Base-by-base conservation (phyloP, 1,139 yeast genomes). In the Hyphopichia fennica region DNA sequence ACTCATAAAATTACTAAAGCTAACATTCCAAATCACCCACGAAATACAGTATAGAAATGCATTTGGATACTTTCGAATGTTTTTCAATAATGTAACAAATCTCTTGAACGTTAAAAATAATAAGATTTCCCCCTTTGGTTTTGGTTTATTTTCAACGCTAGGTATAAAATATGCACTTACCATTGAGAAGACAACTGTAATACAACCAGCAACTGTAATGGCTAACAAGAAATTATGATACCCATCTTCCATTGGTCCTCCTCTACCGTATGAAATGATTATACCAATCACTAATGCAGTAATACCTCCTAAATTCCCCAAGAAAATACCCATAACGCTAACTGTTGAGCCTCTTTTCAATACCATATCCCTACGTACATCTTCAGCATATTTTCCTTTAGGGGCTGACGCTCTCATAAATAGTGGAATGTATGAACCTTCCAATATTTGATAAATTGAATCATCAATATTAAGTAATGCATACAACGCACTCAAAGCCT, bases 1-100 rank as follows among this genome's bases (percentile, higher is more conserved):
- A 41, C 64, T 58, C 49, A 71, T 48, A 46, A 69, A 72, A 44
- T 69, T 72, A 16, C 62, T 50, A 41, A 60, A 68, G 8, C 64
- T 60, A 10, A 71, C 66, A 42, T 72, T 69, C 77, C 78, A 72
- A 33, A 72, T 57, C 1, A 72, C 76, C 77, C 77, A 72, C 0
- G 71, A 62, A 18, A 69, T 38, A 54, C 75, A 69, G 25, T 67
- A 60, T 16, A 66, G 43, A 44, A 67, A 69, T 0, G 77, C 77
- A 41, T 69, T 56, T 2, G 69, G 72, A 45, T 69, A 65, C 34
- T 54, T 47, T 30, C 53, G 53, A 29, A 72, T 66, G 30, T 57
- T 52, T 35, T 50, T 57, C 14, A 65, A 28, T 40, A 70, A 50
- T 3, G 13, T 9, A 40, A 56, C 41, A 41, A 65, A 56, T 39